A percentile compares a stretch with the other conserved stretches of the same genome.
Evolutionary conservation across 148 eudicot species (phyloP).

Genomic region (Rhododendron kiyosumense): DNA sequence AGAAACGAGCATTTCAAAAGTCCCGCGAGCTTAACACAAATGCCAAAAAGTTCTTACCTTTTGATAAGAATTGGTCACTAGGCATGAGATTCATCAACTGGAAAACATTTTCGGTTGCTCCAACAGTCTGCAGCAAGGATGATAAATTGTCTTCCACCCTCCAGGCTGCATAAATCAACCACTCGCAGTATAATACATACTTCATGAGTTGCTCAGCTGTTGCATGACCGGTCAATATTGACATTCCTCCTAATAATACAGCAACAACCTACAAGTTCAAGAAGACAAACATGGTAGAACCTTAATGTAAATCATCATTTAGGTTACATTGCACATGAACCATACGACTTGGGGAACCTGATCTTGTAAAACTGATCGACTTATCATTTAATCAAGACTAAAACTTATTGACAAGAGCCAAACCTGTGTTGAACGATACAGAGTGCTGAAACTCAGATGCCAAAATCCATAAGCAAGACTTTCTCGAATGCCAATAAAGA

Average conservation of each 20-base stretch:
- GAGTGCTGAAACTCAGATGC: slow-evolving; percentile 40
- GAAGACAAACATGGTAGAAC: background rate
- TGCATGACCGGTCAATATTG: slow-evolving; percentile 38
- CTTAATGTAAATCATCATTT: background rate
- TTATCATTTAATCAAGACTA: background rate
- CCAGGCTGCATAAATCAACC: slow-evolving; percentile 61
- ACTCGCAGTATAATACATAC: slow-evolving; percentile 55
- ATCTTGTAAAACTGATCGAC: background rate
- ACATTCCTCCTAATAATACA: slow-evolving; percentile 44
- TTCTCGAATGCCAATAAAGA: slow-evolving; percentile 34
- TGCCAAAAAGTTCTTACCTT: slow-evolving; percentile 28
- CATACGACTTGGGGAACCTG: background rate
- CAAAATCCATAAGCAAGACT: slow-evolving; percentile 48
- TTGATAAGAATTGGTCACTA: slow-evolving; percentile 32
- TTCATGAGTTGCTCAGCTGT: slow-evolving; percentile 50
- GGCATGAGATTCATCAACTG: slow-evolving; percentile 41
- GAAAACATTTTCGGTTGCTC: slow-evolving; percentile 52
- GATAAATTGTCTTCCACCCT: slow-evolving; percentile 37
- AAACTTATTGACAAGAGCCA: slow-evolving; percentile 1
- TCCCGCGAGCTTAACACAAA: background rate
- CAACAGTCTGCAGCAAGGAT: slow-evolving; percentile 42
- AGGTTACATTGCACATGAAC: background rate
- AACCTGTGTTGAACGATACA: slow-evolving; percentile 56
- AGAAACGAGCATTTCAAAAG: background rate
- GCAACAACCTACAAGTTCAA: slow-evolving; percentile 33